Conservation (phyloP, 768 basidiomycete species). For the Mycena venus region DNA sequence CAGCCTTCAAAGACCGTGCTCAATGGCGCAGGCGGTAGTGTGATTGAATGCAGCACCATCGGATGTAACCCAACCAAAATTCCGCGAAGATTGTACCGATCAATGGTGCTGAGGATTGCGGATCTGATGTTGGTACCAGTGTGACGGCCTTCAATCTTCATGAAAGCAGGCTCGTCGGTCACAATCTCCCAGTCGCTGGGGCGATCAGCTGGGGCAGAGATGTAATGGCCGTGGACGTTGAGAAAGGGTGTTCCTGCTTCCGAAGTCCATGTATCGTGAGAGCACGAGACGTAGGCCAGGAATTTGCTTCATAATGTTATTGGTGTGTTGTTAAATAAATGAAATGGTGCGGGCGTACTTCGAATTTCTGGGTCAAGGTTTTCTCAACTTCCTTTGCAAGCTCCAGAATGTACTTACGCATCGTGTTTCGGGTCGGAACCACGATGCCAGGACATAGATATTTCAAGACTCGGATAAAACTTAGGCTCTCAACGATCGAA, state of each 20-base stretch:
- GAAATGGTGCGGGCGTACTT: background rate
- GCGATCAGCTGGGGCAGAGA: slow-evolving; percentile 9
- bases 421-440: slow-evolving; percentile 10
- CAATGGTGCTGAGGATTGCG: slow-evolving; percentile 13
- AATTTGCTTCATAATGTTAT: background rate
- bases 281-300: background rate
- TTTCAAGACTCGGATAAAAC: background rate
- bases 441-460: background rate
- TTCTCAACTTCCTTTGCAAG: background rate
- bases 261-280: slow-evolving; percentile 34
- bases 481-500: background rate
- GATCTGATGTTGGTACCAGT: slow-evolving; percentile 19
- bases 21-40: slow-evolving; percentile 9
- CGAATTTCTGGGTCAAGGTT: background rate
- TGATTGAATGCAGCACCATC: background rate
- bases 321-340: background rate
- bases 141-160: slow-evolving; percentile 20
- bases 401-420: background rate
- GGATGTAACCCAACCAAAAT: background rate
- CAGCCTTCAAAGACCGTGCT: background rate
- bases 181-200: slow-evolving; percentile 24
- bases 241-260: slow-evolving; percentile 31
- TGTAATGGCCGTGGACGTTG: slow-evolving; percentile 33
- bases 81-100: slow-evolving; percentile 19
- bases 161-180: slow-evolving; percentile 28